A percentile compares a stretch with the other conserved stretches of the same genome.
These are phyloP conservation scores for Rhizopus microsporus DNA, from an alignment of 371 early-diverging fungal species.

Conservation along the genomic window DNA sequence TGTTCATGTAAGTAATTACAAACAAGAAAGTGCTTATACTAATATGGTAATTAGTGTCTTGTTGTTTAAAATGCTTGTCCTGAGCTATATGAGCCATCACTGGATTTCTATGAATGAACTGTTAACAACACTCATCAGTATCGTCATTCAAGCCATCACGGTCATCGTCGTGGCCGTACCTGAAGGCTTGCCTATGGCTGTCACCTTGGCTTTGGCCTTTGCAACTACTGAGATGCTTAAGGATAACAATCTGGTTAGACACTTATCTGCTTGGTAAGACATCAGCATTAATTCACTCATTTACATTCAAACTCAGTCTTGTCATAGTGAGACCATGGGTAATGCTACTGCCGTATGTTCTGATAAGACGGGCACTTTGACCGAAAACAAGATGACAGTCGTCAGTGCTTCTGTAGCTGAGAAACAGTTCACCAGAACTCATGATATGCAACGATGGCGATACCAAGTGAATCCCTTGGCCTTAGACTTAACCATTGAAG, in stretches of 20 bases:
- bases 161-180: slow-evolving; percentile 72
- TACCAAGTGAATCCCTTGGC: slow-evolving; percentile 29
- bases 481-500: slow-evolving; percentile 37
- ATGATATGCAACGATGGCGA: slow-evolving; percentile 38
- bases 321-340: slow-evolving; percentile 81
- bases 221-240: slow-evolving; percentile 76
- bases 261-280: slow-evolving; percentile 65
- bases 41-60: slow-evolving; percentile 29
- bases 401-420: slow-evolving; percentile 55
- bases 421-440: slow-evolving; percentile 8
- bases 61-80: slow-evolving; percentile 59
- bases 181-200: slow-evolving; percentile 88
- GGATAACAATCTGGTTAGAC: slow-evolving; percentile 79
- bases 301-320: neutral
- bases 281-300: neutral
- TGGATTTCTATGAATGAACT: slow-evolving; percentile 42
- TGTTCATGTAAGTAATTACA: slow-evolving; percentile 45
- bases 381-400: slow-evolving; percentile 84
- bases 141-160: slow-evolving; percentile 62
- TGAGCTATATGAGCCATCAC: slow-evolving; percentile 43
- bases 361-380: slow-evolving; percentile 87
- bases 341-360: slow-evolving; percentile 82
- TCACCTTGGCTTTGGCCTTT: slow-evolving; percentile 78
- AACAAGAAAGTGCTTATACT: slow-evolving; percentile 1
- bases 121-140: slow-evolving; percentile 47